Conservation (phyloP, 2,329 filamentous ascomycete species). For the Saccharata proteae region DNA sequence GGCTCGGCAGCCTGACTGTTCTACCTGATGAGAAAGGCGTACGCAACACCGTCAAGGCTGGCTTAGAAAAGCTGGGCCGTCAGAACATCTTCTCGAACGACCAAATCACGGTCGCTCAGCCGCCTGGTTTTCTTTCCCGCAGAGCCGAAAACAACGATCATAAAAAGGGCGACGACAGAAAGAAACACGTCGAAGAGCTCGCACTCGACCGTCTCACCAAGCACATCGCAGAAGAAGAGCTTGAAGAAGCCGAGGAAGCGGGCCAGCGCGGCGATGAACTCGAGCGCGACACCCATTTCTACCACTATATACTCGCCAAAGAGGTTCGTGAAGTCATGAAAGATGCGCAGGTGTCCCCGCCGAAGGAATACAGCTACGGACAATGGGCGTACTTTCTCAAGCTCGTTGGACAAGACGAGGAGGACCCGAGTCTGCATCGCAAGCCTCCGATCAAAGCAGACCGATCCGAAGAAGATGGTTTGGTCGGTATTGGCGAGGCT, state of each 20-base stretch:
- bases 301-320: constrained; percentile 34
- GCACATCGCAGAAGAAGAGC: constrained; percentile 19
- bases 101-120: constrained; percentile 4
- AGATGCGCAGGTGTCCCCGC: constrained; percentile 27
- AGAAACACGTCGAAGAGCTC: constrained; percentile 2
- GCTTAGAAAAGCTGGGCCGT: constrained; percentile 14
- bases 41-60: constrained; percentile 20
- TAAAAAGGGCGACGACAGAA: constrained; percentile 6
- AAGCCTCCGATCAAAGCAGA: constrained; percentile 15
- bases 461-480: constrained; percentile 10
- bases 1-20: constrained; percentile 42
- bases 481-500: constrained; percentile 12
- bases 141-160: constrained; percentile 5
- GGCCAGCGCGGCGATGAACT: constrained; percentile 29
- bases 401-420: constrained; percentile 28
- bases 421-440: constrained; percentile 24
- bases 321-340: constrained; percentile 32
- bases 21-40: constrained; percentile 37
- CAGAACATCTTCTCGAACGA: constrained; percentile 2
- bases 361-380: constrained; percentile 25
- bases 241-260: constrained; percentile 29
- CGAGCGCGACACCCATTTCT: constrained; percentile 39
- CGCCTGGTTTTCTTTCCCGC: constrained; percentile 14
- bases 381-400: constrained; percentile 28
- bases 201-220: constrained; percentile 1